Conservation (phyloP, 495 filamentous ascomycete genomes). For the Penicillium cosmopolitanum region DNA sequence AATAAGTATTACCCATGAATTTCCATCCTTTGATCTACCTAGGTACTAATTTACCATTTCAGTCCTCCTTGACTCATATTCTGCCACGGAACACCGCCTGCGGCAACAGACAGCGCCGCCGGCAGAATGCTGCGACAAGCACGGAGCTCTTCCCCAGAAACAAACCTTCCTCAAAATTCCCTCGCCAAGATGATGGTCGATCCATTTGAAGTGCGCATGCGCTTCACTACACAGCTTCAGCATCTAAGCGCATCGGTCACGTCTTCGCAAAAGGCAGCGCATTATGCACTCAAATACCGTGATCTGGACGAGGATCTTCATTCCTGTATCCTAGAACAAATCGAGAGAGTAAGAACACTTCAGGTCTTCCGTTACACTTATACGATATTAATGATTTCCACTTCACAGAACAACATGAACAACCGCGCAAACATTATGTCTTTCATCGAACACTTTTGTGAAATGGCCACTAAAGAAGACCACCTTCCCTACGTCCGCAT, state of each 20-base stretch:
- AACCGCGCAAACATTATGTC: constrained; percentile 98
- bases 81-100: not conserved
- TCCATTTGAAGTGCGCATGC: constrained; percentile 97
- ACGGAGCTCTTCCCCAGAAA: constrained; percentile 2
- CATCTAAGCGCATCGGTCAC: constrained; percentile 87
- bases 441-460: constrained; percentile 94
- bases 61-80: not conserved
- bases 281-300: constrained; percentile 89
- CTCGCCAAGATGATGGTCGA: constrained; percentile 68
- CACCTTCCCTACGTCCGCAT: constrained; percentile 81
- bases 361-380: not conserved
- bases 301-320: constrained; percentile 97
- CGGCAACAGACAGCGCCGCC: not conserved
- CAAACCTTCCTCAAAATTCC: not conserved
- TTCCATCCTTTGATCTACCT: too few species aligned
- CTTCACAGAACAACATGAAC: constrained; percentile 84
- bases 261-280: constrained; percentile 87
- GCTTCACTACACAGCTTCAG: constrained; percentile 86
- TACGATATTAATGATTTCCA: not conserved
- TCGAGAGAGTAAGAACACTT: constrained; percentile 67
- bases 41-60: too few species aligned
- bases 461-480: constrained; percentile 76
- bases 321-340: constrained; percentile 93
- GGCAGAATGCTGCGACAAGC: constrained; percentile 1
- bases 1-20: too few species aligned